Evolutionary conservation across 768 basidiomycete genomes (phyloP).

Genomic region (Tricholoma sp.): DNA sequence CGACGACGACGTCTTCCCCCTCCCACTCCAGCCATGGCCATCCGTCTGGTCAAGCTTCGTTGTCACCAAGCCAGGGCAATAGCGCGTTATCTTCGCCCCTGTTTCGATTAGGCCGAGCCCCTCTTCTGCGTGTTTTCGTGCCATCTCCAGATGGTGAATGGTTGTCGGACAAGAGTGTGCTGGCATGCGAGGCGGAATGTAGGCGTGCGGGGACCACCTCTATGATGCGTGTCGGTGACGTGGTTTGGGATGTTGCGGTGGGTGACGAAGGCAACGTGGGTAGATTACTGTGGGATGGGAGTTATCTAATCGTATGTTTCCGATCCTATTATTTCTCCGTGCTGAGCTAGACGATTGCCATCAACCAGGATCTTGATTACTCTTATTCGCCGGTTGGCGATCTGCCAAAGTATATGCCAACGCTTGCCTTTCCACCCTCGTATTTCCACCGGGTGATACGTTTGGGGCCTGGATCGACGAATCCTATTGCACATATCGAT

Average conservation of each 20-base stretch:
- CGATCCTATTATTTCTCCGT: constrained; percentile 8
- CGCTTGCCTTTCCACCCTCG: constrained; percentile 78
- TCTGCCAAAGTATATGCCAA: constrained; percentile 74
- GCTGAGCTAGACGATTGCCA: constrained; percentile 3
- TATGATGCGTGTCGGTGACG: constrained; percentile 69
- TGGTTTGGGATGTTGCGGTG: constrained; percentile 84
- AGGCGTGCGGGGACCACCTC: constrained; percentile 59
- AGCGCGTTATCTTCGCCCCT: constrained; percentile 62
- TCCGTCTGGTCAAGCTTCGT: constrained; percentile 2
- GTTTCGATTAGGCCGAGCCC: constrained; percentile 66
- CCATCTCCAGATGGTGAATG: constrained; percentile 85
- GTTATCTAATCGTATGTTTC: constrained; percentile 70
- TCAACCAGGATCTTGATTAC: constrained; percentile 74
- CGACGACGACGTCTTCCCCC: constrained; percentile 45
- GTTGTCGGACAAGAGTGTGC: constrained; percentile 75
- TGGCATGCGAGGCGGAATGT: constrained; percentile 81
- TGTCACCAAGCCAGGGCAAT: constrained; percentile 6
- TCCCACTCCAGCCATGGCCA: constrained; percentile 38
- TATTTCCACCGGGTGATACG: constrained; percentile 87
- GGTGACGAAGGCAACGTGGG: constrained; percentile 85
- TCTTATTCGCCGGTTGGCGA: constrained; percentile 73
- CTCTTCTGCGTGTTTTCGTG: constrained; percentile 75
- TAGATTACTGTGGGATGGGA: constrained; percentile 85
- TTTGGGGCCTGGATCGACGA: constrained; percentile 45
- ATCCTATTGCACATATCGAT: constrained; percentile 70